phyloP scores from a whole-genome alignment of 192 early-diverging fungal genomes.

The Chytriomyces hyalinus region DNA sequence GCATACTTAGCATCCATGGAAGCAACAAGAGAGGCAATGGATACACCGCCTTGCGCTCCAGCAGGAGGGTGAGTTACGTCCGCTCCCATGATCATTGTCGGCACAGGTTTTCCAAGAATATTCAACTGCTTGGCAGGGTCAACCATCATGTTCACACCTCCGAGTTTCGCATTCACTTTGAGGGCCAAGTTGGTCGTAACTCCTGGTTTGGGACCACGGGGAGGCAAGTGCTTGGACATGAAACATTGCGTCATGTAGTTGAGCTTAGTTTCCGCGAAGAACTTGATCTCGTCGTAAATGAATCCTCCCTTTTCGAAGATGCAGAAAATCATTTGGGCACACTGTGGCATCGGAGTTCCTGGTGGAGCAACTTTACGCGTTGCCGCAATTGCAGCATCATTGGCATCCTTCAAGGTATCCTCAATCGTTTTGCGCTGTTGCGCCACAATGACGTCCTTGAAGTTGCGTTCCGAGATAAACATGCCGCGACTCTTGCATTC shows the following conservation, averaged over 20 bases:
- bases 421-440: background rate
- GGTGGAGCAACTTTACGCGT: background rate
- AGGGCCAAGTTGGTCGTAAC: slow-evolving; percentile 83
- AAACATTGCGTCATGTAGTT: slow-evolving; percentile 88
- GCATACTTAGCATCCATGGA: slow-evolving; percentile 44
- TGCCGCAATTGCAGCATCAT: background rate
- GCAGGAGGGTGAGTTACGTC: slow-evolving; percentile 87
- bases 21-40: slow-evolving; percentile 57
- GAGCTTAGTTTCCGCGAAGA: slow-evolving; percentile 75
- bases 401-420: background rate
- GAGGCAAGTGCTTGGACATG: slow-evolving; percentile 44
- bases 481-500: slow-evolving; percentile 27
- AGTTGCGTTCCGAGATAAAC: slow-evolving; percentile 4
- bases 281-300: slow-evolving; percentile 82
- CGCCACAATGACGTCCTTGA: background rate
- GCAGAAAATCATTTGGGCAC: slow-evolving; percentile 31
- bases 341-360: background rate
- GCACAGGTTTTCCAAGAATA: slow-evolving; percentile 27
- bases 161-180: slow-evolving; percentile 39
- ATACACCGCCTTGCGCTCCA: slow-evolving; percentile 53
- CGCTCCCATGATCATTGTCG: slow-evolving; percentile 82
- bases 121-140: slow-evolving; percentile 30
- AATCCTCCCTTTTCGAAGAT: background rate
- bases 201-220: slow-evolving; percentile 49
- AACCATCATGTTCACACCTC: slow-evolving; percentile 31